A percentile compares a stretch with the other conserved stretches of the same genome.
phyloP scores from a whole-genome alignment of 441 rosid genomes.

The Pelargonium cotyledonis region DNA sequence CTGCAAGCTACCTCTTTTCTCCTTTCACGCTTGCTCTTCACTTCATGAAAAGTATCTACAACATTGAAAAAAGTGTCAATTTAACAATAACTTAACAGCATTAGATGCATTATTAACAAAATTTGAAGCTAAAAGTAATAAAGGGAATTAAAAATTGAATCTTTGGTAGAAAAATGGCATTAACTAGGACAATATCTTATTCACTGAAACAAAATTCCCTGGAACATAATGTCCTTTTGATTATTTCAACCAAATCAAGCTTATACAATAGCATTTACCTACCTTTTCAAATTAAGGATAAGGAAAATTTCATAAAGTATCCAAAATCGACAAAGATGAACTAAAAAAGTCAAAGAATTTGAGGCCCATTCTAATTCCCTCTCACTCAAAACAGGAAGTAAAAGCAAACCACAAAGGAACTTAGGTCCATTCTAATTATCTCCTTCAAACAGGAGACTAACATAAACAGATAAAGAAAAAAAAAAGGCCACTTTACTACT shows the following conservation, averaged over 20 bases:
- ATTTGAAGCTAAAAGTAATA: neutral
- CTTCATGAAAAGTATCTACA: constrained; percentile 55
- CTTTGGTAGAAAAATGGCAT: neutral
- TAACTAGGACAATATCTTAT: neutral
- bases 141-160: neutral
- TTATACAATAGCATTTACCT: neutral
- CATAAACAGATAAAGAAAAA: no score
- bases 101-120: neutral
- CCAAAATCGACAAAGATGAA: neutral
- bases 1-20: constrained; percentile 45
- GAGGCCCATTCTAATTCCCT: neutral
- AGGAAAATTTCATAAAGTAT: neutral
- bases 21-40: constrained; percentile 56
- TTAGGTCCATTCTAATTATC: neutral
- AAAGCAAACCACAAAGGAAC: neutral
- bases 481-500: no score
- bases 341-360: neutral
- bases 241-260: constrained; percentile 1
- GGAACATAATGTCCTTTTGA: neutral
- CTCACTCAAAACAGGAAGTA: neutral
- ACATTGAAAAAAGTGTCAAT: constrained; percentile 9
- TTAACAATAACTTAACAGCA: constrained; percentile 11
- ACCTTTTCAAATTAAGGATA: neutral
- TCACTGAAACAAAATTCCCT: neutral
- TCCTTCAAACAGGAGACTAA: no score